Conservation (phyloP, 1,139 yeast species). For the Kodamaea arcana region DNA sequence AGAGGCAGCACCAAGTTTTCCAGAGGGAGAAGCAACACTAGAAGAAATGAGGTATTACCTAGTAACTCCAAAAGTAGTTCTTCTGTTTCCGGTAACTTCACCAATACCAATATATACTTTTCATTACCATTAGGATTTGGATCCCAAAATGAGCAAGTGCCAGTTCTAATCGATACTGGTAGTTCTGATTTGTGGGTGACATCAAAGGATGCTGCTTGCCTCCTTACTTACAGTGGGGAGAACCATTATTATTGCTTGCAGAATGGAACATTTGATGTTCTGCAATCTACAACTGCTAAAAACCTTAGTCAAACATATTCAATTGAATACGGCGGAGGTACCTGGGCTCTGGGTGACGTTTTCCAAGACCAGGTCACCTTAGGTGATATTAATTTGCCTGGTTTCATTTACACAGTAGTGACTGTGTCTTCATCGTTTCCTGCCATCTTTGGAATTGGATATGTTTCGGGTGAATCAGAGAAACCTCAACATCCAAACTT, state of each 20-base stretch:
- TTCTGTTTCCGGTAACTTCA: too few species aligned
- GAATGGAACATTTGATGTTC: slow-evolving; percentile 9
- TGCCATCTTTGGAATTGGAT: not conserved
- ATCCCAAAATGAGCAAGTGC: slow-evolving; percentile 7
- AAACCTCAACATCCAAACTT: not conserved
- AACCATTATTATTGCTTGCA: slow-evolving; percentile 2
- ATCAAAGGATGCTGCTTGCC: slow-evolving; percentile 5
- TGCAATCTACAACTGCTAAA: slow-evolving; percentile 7
- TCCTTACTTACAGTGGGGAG: not conserved
- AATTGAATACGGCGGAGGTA: slow-evolving; percentile 10
- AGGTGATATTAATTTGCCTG: not conserved
- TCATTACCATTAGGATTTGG: too few species aligned
- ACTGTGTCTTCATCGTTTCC: not conserved
- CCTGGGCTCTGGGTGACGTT: slow-evolving; percentile 9
- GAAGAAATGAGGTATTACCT: too few species aligned
- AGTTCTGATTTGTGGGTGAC: slow-evolving; percentile 19
- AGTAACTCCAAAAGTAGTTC: too few species aligned
- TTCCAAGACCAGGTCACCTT: slow-evolving; percentile 6
- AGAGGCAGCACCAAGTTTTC: too few species aligned
- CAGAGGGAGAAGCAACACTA: too few species aligned
- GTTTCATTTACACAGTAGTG: not conserved
- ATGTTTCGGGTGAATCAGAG: not conserved
- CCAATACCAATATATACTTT: too few species aligned
- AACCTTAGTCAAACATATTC: slow-evolving; percentile 7
- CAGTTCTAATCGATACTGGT: slow-evolving; percentile 17